A percentile compares a stretch with the other conserved stretches of the same genome.
Evolutionary conservation across 2,329 filamentous ascomycete species (phyloP).

Genomic region (Aspergillus ochraceus): DNA sequence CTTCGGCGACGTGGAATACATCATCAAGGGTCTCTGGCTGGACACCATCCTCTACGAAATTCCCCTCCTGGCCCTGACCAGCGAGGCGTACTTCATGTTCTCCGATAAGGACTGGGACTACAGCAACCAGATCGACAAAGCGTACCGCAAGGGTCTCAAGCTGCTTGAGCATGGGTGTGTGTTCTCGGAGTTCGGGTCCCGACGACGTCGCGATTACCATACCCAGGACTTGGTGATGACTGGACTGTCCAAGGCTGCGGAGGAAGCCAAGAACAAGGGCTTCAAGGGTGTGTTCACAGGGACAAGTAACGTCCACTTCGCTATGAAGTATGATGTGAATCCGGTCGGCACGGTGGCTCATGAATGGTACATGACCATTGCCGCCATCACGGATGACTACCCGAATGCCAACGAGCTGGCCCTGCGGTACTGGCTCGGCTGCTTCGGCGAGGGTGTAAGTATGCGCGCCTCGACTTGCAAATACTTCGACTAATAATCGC

Average conservation of each 20-base stretch:
- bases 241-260: conserved; percentile 76
- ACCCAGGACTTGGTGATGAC: conserved; percentile 90
- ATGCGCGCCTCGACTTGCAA: neutral
- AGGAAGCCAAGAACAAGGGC: conserved; percentile 65
- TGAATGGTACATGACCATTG: conserved; percentile 99
- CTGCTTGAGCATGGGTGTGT: conserved; percentile 81
- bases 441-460: conserved; percentile 74
- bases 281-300: conserved; percentile 75
- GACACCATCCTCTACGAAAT: conserved; percentile 99
- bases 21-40: conserved; percentile 80
- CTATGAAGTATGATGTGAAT: conserved; percentile 83
- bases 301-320: conserved; percentile 95
- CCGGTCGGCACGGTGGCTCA: conserved; percentile 91
- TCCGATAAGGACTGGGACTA: conserved; percentile 92
- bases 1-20: conserved; percentile 73
- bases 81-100: conserved; percentile 96
- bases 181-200: conserved; percentile 91
- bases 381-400: conserved; percentile 86
- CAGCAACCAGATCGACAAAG: conserved; percentile 79
- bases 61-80: conserved; percentile 84
- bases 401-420: conserved; percentile 79
- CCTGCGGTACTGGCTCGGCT: conserved; percentile 83
- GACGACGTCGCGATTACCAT: conserved; percentile 87
- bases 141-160: conserved; percentile 74
- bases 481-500: neutral